Conservation (phyloP, 768 basidiomycete genomes). For the Podaxis sp. region DNA sequence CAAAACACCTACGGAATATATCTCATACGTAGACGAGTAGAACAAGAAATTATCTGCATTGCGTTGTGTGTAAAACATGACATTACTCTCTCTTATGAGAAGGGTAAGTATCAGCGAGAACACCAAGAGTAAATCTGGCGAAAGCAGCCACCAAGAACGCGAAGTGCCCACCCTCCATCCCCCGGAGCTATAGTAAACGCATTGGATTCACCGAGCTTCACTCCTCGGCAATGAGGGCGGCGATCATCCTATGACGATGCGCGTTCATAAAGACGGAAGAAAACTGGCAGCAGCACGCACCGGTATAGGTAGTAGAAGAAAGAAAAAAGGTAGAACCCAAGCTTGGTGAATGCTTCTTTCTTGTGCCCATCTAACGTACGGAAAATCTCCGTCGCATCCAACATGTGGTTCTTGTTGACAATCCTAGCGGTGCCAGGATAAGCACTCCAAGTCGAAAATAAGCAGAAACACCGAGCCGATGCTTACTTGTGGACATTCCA, state of each 20-base stretch:
- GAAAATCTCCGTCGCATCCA: constrained; percentile 99
- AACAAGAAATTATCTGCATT: constrained; percentile 5
- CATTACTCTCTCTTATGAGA: not conserved
- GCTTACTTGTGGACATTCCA: constrained; percentile 94
- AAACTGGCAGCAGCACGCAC: constrained; percentile 36
- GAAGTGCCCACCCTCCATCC: not conserved
- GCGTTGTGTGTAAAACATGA: constrained; percentile 8
- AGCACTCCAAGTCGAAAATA: not conserved
- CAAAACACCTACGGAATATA: no score
- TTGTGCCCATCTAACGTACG: constrained; percentile 89
- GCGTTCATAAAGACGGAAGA: not conserved
- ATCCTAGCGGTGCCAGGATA: constrained; percentile 18
- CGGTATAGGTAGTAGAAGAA: constrained; percentile 91
- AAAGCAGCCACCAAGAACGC: not conserved
- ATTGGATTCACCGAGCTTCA: not conserved
- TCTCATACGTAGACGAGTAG: no score
- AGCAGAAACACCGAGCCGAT: not conserved
- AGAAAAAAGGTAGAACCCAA: constrained; percentile 85
- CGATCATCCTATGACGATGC: constrained; percentile 61
- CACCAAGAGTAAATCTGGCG: not conserved
- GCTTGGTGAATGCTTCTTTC: constrained; percentile 93
- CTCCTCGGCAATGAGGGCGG: constrained; percentile 71
- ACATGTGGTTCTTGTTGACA: constrained; percentile 87
- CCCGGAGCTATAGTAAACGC: not conserved
- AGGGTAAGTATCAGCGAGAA: not conserved